phyloP scores from a whole-genome alignment of 1,139 yeast species.

The Meyerozyma elateridarum region DNA sequence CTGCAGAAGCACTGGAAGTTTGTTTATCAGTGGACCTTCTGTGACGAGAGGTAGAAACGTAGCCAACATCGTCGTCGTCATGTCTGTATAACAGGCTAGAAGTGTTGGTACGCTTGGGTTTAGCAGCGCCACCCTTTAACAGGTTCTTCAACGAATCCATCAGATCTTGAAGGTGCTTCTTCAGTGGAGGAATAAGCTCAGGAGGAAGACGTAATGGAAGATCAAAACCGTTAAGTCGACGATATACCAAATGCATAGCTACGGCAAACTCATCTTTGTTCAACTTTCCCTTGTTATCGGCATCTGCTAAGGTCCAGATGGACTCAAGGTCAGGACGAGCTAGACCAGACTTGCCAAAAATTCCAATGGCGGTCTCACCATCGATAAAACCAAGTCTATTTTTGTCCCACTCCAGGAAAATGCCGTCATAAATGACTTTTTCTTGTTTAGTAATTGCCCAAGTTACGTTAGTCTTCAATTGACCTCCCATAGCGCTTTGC shows the following conservation, averaged over 20 bases:
- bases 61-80: conserved; percentile 58
- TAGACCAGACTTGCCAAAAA: conserved; percentile 88
- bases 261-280: conserved; percentile 77
- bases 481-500: conserved; percentile 50
- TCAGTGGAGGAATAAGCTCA: conserved; percentile 76
- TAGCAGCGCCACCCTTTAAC: conserved; percentile 34
- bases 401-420: conserved; percentile 84
- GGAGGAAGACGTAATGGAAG: conserved; percentile 71
- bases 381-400: conserved; percentile 62
- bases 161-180: conserved; percentile 49
- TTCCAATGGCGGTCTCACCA: conserved; percentile 79
- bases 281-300: conserved; percentile 65
- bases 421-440: conserved; percentile 78
- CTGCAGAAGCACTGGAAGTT: neutral
- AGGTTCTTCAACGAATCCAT: conserved; percentile 40
- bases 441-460: conserved; percentile 87
- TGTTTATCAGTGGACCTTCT: conserved; percentile 24
- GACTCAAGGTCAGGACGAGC: conserved; percentile 79
- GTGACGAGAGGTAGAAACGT: conserved; percentile 65
- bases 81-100: conserved; percentile 65
- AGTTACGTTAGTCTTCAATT: conserved; percentile 45
- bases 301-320: conserved; percentile 82
- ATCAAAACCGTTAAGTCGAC: conserved; percentile 68
- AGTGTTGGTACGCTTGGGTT: conserved; percentile 22
- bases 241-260: conserved; percentile 78